Evolutionary conservation across 352 stramenopile species (phyloP).

Genomic region (Pythium utonaiense): DNA sequence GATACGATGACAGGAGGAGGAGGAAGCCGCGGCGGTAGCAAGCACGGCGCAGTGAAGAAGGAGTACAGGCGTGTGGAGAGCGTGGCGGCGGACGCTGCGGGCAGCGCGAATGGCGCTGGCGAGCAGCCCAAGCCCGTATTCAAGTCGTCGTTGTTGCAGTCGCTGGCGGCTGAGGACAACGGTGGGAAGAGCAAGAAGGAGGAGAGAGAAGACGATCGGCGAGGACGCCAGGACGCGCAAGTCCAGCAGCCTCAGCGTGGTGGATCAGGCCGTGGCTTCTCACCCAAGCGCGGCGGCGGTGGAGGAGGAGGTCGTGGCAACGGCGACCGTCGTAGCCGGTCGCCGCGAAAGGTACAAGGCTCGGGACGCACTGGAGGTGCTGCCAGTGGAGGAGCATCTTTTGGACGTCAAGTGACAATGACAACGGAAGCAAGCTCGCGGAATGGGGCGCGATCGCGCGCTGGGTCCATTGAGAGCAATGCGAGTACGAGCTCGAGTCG

Average conservation of each 20-base stretch:
- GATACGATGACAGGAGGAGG: constrained; percentile 7
- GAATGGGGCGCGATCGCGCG: not conserved
- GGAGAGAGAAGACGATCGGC: not conserved
- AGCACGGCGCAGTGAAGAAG: constrained; percentile 1
- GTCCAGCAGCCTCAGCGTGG: not conserved
- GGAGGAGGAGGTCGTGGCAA: constrained; percentile 1
- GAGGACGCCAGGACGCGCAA: constrained; percentile 1
- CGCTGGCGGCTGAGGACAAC: constrained; percentile 14
- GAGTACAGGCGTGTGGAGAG: constrained; percentile 47
- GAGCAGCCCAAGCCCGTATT: constrained; percentile 26
- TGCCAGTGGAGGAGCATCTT: not conserved
- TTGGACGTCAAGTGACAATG: constrained; percentile 8
- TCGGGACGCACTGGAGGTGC: not conserved
- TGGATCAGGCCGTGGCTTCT: not conserved
- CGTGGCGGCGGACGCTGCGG: constrained; percentile 24
- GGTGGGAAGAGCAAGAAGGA: constrained; percentile 13
- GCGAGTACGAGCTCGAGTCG: constrained; percentile 17
- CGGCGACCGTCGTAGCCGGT: constrained; percentile 10
- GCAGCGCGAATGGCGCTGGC: not conserved
- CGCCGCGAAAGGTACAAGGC: not conserved
- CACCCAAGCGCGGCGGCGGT: constrained; percentile 5
- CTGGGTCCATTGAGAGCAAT: constrained; percentile 24
- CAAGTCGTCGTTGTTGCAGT: constrained; percentile 47
- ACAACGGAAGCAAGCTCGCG: not conserved
- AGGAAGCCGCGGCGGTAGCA: constrained; percentile 1